These are phyloP conservation scores for Wickerhamiella vanderwaltii DNA, from an alignment of 805 yeast species.

Conservation along the genomic window DNA sequence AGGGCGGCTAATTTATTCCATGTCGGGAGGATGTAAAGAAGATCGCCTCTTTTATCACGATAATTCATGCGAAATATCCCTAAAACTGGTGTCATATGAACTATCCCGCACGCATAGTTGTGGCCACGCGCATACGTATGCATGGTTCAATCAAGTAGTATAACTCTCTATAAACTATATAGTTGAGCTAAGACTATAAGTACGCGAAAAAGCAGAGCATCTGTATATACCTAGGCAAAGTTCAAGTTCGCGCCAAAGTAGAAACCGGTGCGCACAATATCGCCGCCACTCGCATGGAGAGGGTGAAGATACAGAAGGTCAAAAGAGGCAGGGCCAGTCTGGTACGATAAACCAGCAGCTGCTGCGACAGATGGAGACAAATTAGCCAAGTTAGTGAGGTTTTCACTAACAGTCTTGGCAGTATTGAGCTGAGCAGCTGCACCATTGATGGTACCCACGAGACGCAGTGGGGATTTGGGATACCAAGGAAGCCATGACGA, in stretches of 20 bases:
- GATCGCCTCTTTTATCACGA: no score
- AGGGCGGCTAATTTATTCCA: no score
- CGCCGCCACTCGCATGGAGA: constrained; percentile 36
- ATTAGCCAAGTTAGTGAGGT: constrained; percentile 24
- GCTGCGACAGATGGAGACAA: constrained; percentile 36
- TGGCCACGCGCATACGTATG: no score
- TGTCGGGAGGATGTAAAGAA: no score
- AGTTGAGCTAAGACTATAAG: background rate
- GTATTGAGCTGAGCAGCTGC: constrained; percentile 38
- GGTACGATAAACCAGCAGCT: constrained; percentile 47
- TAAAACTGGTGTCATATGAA: no score
- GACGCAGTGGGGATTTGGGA: constrained; percentile 39
- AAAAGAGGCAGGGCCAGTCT: constrained; percentile 47
- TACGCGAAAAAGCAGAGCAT: background rate
- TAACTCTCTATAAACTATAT: background rate
- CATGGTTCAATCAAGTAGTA: no score
- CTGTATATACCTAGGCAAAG: constrained; percentile 11
- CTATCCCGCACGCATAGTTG: no score
- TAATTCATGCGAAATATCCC: no score
- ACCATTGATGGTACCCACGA: constrained; percentile 50
- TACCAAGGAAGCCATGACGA: constrained; percentile 48
- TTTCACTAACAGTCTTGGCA: constrained; percentile 19
- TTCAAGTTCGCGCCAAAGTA: constrained; percentile 49
- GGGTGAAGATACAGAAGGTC: constrained; percentile 54
- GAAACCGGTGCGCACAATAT: constrained; percentile 41